Conservation (phyloP, 2,329 filamentous ascomycete genomes). For the Amauroascus verrucosus region DNA sequence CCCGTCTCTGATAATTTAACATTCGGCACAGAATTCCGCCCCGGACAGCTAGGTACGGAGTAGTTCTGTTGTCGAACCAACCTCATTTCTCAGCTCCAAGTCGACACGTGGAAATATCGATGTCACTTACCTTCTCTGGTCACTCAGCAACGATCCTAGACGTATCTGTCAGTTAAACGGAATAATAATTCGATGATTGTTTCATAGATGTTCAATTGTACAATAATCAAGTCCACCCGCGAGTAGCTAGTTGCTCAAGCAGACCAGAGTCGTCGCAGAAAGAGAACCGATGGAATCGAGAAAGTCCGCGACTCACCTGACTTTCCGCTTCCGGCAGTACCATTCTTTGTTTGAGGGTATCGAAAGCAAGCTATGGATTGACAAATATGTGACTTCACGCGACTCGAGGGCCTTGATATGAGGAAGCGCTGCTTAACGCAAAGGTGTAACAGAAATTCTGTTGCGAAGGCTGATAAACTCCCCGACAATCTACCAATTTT, state of each 20-base stretch:
- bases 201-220: no score
- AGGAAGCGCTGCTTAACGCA: no score
- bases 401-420: no score
- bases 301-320: conserved; percentile 2
- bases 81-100: neutral
- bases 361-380: neutral
- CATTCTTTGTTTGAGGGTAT: no score
- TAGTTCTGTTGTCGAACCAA: no score
- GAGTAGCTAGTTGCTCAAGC: no score
- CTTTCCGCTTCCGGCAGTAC: neutral
- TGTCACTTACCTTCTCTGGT: neutral
- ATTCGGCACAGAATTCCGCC: neutral
- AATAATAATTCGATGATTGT: neutral
- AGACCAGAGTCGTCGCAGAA: neutral
- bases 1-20: neutral
- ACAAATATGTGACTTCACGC: neutral
- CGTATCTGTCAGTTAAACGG: neutral
- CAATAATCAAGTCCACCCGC: no score
- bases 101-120: neutral
- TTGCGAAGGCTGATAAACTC: no score
- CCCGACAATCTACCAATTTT: no score
- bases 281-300: no score
- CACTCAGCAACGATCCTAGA: no score
- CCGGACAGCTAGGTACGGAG: neutral
- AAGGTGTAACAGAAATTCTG: no score